phyloP scores from a whole-genome alignment of 148 eudicot species.

The Chenopodium berlandieri region DNA sequence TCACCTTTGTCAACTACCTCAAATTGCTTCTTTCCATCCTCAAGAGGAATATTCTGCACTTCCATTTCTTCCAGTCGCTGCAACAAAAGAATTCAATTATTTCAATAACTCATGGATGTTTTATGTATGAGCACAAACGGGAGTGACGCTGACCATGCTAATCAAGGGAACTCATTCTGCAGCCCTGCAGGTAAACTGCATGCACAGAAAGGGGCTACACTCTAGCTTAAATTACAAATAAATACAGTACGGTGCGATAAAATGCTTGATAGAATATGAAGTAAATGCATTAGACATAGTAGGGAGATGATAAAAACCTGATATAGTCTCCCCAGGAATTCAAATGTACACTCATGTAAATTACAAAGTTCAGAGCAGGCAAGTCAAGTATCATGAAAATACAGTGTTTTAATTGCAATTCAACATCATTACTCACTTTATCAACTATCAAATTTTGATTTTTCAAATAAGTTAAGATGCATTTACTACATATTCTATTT shows the following conservation, averaged over 20 bases:
- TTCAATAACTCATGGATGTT: slow-evolving; percentile 7
- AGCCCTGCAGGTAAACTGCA: background rate
- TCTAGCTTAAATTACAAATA: background rate
- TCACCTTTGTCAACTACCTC: slow-evolving; percentile 76
- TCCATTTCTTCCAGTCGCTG: slow-evolving; percentile 90
- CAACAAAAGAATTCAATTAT: slow-evolving; percentile 17
- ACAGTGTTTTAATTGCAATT: background rate
- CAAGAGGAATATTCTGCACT: slow-evolving; percentile 67
- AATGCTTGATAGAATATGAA: no score
- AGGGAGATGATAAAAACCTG: no score
- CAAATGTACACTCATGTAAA: no score
- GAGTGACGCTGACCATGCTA: background rate
- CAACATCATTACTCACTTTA: background rate
- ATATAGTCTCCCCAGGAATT: no score
- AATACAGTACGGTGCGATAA: background rate
- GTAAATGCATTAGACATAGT: no score
- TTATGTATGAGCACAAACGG: background rate
- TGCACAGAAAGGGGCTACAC: background rate
- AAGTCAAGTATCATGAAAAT: no score
- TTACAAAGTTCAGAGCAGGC: no score
- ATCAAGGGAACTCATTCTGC: background rate
- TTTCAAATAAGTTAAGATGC: background rate
- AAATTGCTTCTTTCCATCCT: slow-evolving; percentile 79
- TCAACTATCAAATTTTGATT: background rate
- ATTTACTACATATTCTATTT: background rate